Base-by-base conservation (phyloP, 225 moss, liverwort and hornwort genomes). In the Pleurozium schreberi region DNA sequence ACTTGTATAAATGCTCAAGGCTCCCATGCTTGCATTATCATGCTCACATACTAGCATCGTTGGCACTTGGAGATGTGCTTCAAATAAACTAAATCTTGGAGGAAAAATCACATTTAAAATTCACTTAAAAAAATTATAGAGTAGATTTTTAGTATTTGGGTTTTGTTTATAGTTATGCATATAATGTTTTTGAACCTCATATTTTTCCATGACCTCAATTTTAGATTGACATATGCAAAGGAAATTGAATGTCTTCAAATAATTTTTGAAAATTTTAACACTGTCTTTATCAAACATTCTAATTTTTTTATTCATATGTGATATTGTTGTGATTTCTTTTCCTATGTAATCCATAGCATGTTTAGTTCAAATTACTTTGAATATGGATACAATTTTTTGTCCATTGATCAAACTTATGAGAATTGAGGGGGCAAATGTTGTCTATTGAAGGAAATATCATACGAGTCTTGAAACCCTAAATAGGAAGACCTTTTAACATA, bases 261-360 rank as follows among this genome's bases (percentile, higher is more conserved):
- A 0, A 40, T 13, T 68, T 67, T 12, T 1, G n/a, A 67, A 0
- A 23, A 40, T 23, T n/a, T 68, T n/a, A 68, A 22, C 11, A 11
- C 22, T 0, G 0, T 68, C 1, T 43, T 43, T 1, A 27, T 71
- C 8, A 43, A 18, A 6, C 6, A 30, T 17, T 43, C 2, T 30
- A 10, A 10, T 47, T 2, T 74, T 10, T 10, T 5, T 17, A 75
- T 49, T 49, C 7, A 31, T 33, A 45, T 28, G 6, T 17, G 4
- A 43, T 10, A 45, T 43, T 73, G 10, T 28, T 73, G 10, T 27
- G 0, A 10, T 28, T 43, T 2, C 2, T 17, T 43, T 28, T 73
- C 6, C 6, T 28, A 10, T 9, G 1, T 8, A 0, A 40, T 25
- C 5, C 5, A 42, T 26, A 40, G 8, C 1, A 42, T 0, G 0